A percentile compares a stretch with the other conserved stretches of the same genome.
phyloP scores from a whole-genome alignment of 176 grass and related monocot species.

The Raddia guianensis region DNA sequence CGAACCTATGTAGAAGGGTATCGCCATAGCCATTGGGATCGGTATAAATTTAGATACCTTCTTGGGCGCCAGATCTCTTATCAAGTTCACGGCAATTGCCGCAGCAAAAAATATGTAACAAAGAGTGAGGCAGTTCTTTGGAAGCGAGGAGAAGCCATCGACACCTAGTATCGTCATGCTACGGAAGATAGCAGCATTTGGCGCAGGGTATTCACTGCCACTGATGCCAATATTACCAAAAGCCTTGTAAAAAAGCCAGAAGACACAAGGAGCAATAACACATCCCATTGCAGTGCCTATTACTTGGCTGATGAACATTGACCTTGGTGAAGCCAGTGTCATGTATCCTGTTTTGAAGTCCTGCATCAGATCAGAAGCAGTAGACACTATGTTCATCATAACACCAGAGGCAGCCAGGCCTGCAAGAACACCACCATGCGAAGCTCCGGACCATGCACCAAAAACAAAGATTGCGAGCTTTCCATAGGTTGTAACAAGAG shows the following conservation, averaged over 20 bases:
- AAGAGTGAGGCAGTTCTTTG: constrained; percentile 36
- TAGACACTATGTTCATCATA: constrained; percentile 44
- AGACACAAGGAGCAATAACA: constrained; percentile 40
- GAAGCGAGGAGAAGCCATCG: constrained; percentile 38
- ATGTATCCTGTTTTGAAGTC: constrained; percentile 46
- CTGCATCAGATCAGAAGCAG: constrained; percentile 42
- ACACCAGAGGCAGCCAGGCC: constrained; percentile 39
- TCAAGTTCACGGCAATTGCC: constrained; percentile 32
- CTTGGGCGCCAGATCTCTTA: constrained; percentile 40
- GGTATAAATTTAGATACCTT: constrained; percentile 34
- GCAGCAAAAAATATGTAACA: constrained; percentile 19
- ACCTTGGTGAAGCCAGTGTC: constrained; percentile 39
- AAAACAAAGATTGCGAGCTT: constrained; percentile 42
- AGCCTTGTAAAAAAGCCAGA: constrained; percentile 45
- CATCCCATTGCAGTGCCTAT: constrained; percentile 43
- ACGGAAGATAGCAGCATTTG: constrained; percentile 37
- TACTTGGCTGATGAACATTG: constrained; percentile 47
- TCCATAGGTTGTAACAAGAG: constrained; percentile 37
- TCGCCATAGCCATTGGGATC: constrained; percentile 38
- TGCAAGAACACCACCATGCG: constrained; percentile 37
- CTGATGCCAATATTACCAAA: constrained; percentile 28
- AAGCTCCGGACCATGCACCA: constrained; percentile 32
- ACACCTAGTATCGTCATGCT: constrained; percentile 35
- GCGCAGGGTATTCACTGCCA: constrained; percentile 31
- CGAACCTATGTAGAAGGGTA: constrained; percentile 43